Evolutionary conservation across 2,329 filamentous ascomycete species (phyloP), one percentile per base, ranked within the genome.

Genomic region (Parascedosporium putredinis): DNA sequence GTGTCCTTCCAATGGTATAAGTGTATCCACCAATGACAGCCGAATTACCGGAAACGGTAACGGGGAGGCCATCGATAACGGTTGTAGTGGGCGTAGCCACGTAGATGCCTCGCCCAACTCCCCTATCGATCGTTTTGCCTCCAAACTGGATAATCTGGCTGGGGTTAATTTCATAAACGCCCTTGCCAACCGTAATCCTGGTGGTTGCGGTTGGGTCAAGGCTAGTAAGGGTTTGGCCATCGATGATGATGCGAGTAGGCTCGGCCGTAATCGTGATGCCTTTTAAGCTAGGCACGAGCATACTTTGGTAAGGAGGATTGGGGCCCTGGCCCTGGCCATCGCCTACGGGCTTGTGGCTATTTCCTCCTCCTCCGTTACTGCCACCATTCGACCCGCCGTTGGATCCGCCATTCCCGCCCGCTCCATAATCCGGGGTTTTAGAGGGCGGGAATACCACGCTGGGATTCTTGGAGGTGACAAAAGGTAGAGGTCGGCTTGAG

Each of bases 151-250:
- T 27, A 27, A 55, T 51, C 16, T 48, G 45, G 6, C 64, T 71
- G 5, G 75, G 74, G 23, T 67, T 58, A 44, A 79, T 73, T 16
- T 69, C 71, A 52, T 78, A 78, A 1, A 64, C 67, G 9, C 67
- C 64, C 20, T 58, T 62, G 24, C 60, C 59, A 3, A 74, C 64
- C 2, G 67, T 66, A 5, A 76, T 68, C 2, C 64, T 69, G 10
- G 62, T 68, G 0, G 67, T 73, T 50, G 63, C 57, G 5, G 59
- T 61, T 4, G 64, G 56, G 12, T 62, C 58, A 27, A 68, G 62
- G 49, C 67, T 63, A 0, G 60, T 62, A 49, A 74, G 68, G 0
- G 73, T 77, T 47, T 67, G 60, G 31, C 62, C 63, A 52, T 73
- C 70, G 51, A 78, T 72, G 47, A 75, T 60, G 4, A 78, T 72